phyloP scores from a whole-genome alignment of 176 grass and related monocot species.

The Poa pratensis region DNA sequence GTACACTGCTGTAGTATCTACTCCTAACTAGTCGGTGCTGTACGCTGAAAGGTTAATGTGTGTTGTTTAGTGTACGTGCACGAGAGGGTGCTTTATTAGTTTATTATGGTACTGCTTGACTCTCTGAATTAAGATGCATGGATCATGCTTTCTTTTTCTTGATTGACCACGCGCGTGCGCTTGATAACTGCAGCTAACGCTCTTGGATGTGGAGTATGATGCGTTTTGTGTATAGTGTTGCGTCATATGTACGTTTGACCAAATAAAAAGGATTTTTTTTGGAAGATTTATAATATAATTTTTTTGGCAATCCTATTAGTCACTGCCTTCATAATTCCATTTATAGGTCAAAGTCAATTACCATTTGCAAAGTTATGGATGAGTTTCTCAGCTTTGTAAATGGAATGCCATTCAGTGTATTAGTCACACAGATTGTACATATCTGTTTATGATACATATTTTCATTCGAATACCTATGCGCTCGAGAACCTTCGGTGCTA shows the following conservation, averaged over 20 bases:
- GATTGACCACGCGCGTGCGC: conserved; percentile 26
- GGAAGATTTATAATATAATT: too few species aligned
- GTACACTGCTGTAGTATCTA: conserved; percentile 27
- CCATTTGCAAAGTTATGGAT: too few species aligned
- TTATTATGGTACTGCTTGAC: conserved; percentile 24
- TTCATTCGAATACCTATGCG: too few species aligned
- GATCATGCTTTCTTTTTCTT: conserved; percentile 18
- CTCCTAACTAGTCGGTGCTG: conserved; percentile 18
- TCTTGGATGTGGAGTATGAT: conserved; percentile 27
- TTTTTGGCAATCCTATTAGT: too few species aligned
- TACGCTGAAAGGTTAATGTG: conserved; percentile 40
- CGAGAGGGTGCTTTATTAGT: conserved; percentile 40
- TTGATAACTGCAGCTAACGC: conserved; percentile 31
- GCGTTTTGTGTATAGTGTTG: not conserved
- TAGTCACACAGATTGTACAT: too few species aligned
- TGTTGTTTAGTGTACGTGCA: conserved; percentile 50
- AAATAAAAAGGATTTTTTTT: too few species aligned
- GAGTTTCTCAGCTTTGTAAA: too few species aligned
- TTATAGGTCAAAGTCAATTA: too few species aligned
- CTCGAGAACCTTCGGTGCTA: too few species aligned
- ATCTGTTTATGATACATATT: too few species aligned
- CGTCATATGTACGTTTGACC: not conserved
- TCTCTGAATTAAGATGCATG: conserved; percentile 12
- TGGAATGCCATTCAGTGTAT: too few species aligned
- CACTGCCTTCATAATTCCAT: too few species aligned